Base-by-base conservation (phyloP, 2,329 filamentous ascomycete species). In the Zasmidium angulare region DNA sequence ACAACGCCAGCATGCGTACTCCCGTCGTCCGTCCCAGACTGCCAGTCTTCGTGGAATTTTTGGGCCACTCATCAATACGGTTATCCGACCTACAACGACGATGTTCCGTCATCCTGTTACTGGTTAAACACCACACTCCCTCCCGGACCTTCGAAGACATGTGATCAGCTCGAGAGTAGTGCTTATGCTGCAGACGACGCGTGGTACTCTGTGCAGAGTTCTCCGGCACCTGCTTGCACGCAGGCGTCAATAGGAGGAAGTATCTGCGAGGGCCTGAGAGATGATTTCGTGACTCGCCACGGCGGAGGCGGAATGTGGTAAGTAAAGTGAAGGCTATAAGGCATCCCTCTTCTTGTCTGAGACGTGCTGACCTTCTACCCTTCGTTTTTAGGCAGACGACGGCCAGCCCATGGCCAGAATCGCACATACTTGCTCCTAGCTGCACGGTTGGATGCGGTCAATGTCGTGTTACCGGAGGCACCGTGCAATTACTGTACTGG, bases 401-500 rank as follows among this genome's bases (percentile, higher is more conserved):
- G 11, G 6, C 26, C 6, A 29, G 26, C 11, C 26, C 26, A 11
- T 66, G 60, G 56, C 64, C 62, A 7, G 26, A 60, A 1, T 53
- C 50, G 2, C 49, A 50, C 22, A 51, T 29, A 12, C 52, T 61
- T 19, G 64, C 60, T 19, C 62, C 64, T 1, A 53, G 60, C 19
- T 66, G 64, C 46, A 61, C 53, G 7, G 50, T 66, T 40, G 64
- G 64, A 11, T 65, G 64, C 23, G 60, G 61, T 47, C 26, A 53
- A 6, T 66, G 64, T 50, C 54, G 56, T 2, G 63, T 66, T 47
- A 65, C 59, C 14, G 64, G 64, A 19, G 50, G 59, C 14, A 64
- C 46, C 26, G 64, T 66, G 3, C 57, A 63, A 40, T 22, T 66
- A 1, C 58, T 55, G 21, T 66, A 61, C 58, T 66, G 64, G 64